phyloP scores from a whole-genome alignment of 2,329 filamentous ascomycete species.

The Berkeleyomyces rouxiae region DNA sequence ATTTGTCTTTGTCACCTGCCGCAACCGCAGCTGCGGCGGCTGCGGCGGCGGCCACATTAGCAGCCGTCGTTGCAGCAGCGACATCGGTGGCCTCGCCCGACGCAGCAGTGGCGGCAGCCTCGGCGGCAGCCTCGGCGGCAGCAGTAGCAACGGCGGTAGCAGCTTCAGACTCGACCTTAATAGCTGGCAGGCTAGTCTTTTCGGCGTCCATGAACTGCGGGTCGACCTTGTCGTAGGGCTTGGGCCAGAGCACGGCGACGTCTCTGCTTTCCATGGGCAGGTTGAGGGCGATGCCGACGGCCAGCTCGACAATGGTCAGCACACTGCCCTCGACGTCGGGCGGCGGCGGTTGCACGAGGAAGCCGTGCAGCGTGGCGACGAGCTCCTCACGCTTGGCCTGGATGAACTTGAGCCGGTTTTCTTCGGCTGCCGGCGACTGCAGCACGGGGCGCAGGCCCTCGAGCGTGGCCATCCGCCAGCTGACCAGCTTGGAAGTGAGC shows the following conservation, averaged over 20 bases:
- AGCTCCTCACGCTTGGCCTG: conserved; percentile 52
- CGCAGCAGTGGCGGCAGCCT: background rate
- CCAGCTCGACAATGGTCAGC: conserved; percentile 83
- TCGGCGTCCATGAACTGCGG: conserved; percentile 75
- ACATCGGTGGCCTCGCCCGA: background rate
- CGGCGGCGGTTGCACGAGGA: conserved; percentile 61
- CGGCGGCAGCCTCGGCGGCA: conserved; percentile 23
- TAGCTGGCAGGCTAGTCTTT: conserved; percentile 46
- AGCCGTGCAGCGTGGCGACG: conserved; percentile 52
- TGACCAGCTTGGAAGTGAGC: conserved; percentile 69
- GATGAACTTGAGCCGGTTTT: conserved; percentile 53
- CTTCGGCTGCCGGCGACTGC: conserved; percentile 44
- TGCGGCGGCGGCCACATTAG: background rate
- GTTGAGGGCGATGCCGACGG: conserved; percentile 70
- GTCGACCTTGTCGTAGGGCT: conserved; percentile 56
- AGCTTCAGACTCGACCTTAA: conserved; percentile 16
- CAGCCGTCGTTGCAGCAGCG: background rate
- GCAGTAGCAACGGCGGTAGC: conserved; percentile 16
- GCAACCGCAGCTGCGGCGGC: conserved; percentile 22
- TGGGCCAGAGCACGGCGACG: conserved; percentile 70
- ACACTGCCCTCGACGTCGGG: conserved; percentile 74
- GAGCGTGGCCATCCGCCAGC: conserved; percentile 84
- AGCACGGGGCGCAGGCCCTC: conserved; percentile 70
- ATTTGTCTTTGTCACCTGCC: conserved; percentile 28
- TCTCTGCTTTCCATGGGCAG: conserved; percentile 83